Evolutionary conservation across 257 asterid species (phyloP), one percentile per base, ranked within the genome.

Genomic region (Solanum ossicruentum): DNA sequence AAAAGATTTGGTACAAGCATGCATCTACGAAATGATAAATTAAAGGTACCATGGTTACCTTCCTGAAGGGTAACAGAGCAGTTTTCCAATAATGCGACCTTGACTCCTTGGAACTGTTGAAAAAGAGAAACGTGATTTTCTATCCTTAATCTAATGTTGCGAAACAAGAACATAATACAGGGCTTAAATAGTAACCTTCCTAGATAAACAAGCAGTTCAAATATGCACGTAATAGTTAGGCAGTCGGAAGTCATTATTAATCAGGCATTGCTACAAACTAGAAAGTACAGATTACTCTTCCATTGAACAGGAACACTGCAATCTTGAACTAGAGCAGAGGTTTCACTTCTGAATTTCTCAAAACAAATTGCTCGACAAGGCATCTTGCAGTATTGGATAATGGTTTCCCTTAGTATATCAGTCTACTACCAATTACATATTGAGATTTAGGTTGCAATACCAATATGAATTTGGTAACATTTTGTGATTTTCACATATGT

Each of bases 31-130:
- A 78, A 26, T 3, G 65, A 26, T 41, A 16, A 28, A 78, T 52
- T 15, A 78, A 9, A 21, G 83, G 39, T 28, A 57, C 58, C 1
- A 45, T 11, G 21, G 65, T 80, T 86, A 90, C 95, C 97, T 91
- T 92, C 83, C 89, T 88, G 66, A 91, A 89, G 71, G 95, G 93
- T 80, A 91, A 89, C 67, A 69, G 86, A 57, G 94, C 92, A 13
- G 88, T 84, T 84, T 85, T 92, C 95, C 94, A 93, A 75, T 94
- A 92, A 52, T 26, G 90, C 20, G 89, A 84, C 89, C 85, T 92
- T 32, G 86, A 87, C 58, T 72, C 51, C 67, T 75, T 67, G 21
- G 81, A 69, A 69, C 81, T 83, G 85, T 15, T 36, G 70, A 69
- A 43, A 16, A 28, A 77, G 66, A 3, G 47, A 52, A 70, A 51